Evolutionary conservation across 768 basidiomycete species (phyloP).

Genomic region (Termitomyces sp.): DNA sequence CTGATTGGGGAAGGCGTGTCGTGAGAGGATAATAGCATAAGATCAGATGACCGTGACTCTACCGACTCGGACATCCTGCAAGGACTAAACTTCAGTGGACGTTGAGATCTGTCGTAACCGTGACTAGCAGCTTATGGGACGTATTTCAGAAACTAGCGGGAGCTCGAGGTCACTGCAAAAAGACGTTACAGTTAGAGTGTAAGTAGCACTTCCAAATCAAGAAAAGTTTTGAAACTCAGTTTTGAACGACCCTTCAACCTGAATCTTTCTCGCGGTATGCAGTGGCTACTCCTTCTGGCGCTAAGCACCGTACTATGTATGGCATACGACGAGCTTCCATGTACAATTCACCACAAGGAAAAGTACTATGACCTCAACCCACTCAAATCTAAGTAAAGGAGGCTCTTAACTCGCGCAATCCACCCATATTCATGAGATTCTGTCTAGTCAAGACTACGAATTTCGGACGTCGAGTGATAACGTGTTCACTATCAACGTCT

Average conservation of each 20-base stretch:
- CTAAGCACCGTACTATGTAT: not conserved
- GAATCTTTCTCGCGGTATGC: not conserved
- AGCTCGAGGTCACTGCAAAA: too few species aligned
- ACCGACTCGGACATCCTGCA: too few species aligned
- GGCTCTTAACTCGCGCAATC: not conserved
- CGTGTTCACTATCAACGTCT: constrained; percentile 57
- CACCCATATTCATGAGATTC: not conserved
- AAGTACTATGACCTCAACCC: constrained; percentile 65
- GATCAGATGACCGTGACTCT: not conserved
- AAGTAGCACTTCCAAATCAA: not conserved
- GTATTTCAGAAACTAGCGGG: too few species aligned
- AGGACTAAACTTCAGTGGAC: too few species aligned
- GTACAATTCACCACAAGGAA: constrained; percentile 49
- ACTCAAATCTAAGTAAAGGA: constrained; percentile 47
- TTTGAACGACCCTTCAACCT: too few species aligned
- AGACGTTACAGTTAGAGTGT: too few species aligned
- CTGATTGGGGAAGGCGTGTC: too few species aligned
- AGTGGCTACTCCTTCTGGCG: not conserved
- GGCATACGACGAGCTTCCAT: constrained; percentile 46
- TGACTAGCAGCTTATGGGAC: too few species aligned
- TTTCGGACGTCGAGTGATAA: constrained; percentile 42
- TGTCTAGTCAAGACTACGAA: constrained; percentile 58
- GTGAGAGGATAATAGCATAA: too few species aligned
- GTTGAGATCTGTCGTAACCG: too few species aligned
- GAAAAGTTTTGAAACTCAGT: not conserved